phyloP scores from a whole-genome alignment of 2,329 filamentous ascomycete genomes.

The Sporothrix dimorphospora region DNA sequence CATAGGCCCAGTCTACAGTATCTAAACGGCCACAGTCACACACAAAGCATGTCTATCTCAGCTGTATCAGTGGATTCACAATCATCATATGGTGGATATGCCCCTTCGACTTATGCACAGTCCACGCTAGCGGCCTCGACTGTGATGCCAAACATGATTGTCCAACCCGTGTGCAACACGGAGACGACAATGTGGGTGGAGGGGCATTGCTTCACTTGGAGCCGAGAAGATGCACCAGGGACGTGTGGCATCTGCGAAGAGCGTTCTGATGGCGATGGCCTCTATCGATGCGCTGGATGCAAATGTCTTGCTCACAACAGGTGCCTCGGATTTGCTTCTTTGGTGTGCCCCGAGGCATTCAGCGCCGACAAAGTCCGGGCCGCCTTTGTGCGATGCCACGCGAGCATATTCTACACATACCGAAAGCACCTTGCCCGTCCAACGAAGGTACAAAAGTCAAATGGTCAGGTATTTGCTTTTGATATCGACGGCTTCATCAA shows the following conservation, averaged over 20 bases:
- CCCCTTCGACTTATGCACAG: slow-evolving; percentile 80
- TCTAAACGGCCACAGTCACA: slow-evolving; percentile 60
- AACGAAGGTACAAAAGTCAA: slow-evolving; percentile 61
- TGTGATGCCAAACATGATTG: slow-evolving; percentile 81
- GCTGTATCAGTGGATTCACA: slow-evolving; percentile 64
- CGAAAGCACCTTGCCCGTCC: slow-evolving; percentile 65
- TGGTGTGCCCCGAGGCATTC: slow-evolving; percentile 67
- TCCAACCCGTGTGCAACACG: slow-evolving; percentile 77
- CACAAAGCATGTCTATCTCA: slow-evolving; percentile 61
- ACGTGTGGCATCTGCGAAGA: slow-evolving; percentile 78
- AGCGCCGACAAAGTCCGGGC: slow-evolving; percentile 64
- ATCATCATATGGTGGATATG: slow-evolving; percentile 75
- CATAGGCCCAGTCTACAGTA: slow-evolving; percentile 76
- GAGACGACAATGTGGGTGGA: slow-evolving; percentile 83
- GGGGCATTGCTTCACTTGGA: slow-evolving; percentile 77
- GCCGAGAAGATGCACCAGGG: slow-evolving; percentile 59
- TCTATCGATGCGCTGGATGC: slow-evolving; percentile 74
- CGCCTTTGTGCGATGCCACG: slow-evolving; percentile 66
- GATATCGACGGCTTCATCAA: slow-evolving; percentile 68
- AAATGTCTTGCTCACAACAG: slow-evolving; percentile 59
- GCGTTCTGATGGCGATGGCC: slow-evolving; percentile 69
- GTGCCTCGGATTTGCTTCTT: slow-evolving; percentile 63
- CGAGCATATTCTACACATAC: slow-evolving; percentile 69
- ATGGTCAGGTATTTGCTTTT: slow-evolving; percentile 64
- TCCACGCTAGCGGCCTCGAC: slow-evolving; percentile 86